These are phyloP conservation scores for Lactarius evosmus DNA, from an alignment of 768 basidiomycete genomes.

Conservation along the genomic window DNA sequence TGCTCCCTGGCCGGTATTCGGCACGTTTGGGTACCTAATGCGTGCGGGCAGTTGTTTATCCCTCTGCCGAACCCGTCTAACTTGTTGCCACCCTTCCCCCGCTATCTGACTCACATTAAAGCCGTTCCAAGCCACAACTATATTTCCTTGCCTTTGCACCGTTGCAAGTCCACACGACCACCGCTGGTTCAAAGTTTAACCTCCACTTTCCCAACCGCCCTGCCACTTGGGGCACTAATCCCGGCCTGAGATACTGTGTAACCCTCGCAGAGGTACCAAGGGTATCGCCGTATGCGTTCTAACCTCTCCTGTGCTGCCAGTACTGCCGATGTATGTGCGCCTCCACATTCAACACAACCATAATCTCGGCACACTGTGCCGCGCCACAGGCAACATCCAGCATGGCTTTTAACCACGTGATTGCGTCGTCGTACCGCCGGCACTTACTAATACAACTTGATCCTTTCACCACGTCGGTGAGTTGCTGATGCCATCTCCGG, in stretches of 20 bases:
- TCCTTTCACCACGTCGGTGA: no score
- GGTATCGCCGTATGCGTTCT: background rate
- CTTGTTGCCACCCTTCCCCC: background rate
- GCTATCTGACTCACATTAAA: background rate
- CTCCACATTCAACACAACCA: background rate
- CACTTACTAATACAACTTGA: background rate
- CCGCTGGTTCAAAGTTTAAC: background rate
- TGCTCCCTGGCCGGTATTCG: background rate
- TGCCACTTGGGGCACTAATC: background rate
- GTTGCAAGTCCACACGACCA: background rate
- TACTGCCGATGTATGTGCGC: background rate
- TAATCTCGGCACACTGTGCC: background rate
- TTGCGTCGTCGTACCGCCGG: background rate
- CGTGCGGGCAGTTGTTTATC: no score
- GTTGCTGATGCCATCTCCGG: background rate
- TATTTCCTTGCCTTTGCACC: background rate
- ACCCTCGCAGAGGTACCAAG: background rate
- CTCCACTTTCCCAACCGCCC: background rate
- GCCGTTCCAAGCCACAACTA: background rate
- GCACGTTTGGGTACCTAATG: no score
- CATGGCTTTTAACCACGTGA: background rate
- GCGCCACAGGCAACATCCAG: background rate
- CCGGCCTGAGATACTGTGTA: background rate
- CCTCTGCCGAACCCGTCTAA: background rate
- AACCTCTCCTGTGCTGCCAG: background rate